These are phyloP conservation scores for Termitomyces sp. DNA, from an alignment of 1,284 basidiomycete species.

Conservation along the genomic window DNA sequence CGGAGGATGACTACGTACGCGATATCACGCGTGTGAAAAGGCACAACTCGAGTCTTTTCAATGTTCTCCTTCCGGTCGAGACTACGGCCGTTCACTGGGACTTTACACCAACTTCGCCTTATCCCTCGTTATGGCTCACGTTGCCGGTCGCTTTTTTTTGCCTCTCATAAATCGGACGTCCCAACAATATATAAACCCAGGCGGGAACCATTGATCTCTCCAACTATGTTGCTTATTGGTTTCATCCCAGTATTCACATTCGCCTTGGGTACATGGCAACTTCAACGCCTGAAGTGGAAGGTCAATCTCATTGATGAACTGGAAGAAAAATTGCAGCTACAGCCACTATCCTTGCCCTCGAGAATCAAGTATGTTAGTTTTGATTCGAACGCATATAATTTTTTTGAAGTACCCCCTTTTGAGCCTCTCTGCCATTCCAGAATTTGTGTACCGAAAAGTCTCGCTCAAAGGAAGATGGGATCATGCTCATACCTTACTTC, in stretches of 20 bases:
- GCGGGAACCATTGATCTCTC: conserved; percentile 56
- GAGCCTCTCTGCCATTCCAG: conserved; percentile 70
- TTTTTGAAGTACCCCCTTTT: conserved; percentile 10
- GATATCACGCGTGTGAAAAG: conserved; percentile 17
- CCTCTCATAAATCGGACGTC: conserved; percentile 25
- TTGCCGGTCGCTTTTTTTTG: conserved; percentile 5
- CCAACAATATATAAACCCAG: conserved; percentile 50
- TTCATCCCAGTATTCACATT: conserved; percentile 90
- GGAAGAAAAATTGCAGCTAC: conserved; percentile 82
- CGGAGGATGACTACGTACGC: conserved; percentile 7
- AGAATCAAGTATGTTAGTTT: conserved; percentile 76
- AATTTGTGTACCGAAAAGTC: conserved; percentile 86
- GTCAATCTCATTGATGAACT: conserved; percentile 90
- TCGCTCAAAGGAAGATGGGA: conserved; percentile 75
- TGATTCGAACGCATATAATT: conserved; percentile 13
- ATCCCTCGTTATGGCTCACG: conserved; percentile 4
- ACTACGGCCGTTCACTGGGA: conserved; percentile 1
- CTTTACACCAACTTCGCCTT: conserved; percentile 1
- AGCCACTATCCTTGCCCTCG: conserved; percentile 76
- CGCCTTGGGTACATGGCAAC: conserved; percentile 92
- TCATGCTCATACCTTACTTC: conserved; percentile 70
- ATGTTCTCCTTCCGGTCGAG: conserved; percentile 15
- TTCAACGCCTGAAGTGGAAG: conserved; percentile 93
- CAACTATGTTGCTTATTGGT: conserved; percentile 77
- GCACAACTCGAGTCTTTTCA: background rate